Evolutionary conservation across 345 rosid species (phyloP).

Genomic region (Brassica napus): Da-Ae NC_063450.1:51949501-51950000

Average conservation of each 20-base stretch:
- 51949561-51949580: not conserved
- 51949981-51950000: constrained; percentile 6
- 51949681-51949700: not conserved
- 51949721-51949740: not conserved
- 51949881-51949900: not conserved
- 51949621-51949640: no score
- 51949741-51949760: not conserved
- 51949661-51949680: not conserved
- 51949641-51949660: not conserved
- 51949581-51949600: not conserved
- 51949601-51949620: not conserved
- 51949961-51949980: constrained; percentile 32
- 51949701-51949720: not conserved
- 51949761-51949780: not conserved
- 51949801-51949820: not conserved
- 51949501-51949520: constrained; percentile 10
- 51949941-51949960: constrained; percentile 23
- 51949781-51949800: not conserved
- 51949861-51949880: constrained; percentile 18
- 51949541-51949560: not conserved
- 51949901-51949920: constrained; percentile 30
- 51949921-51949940: constrained; percentile 30
- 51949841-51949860: not conserved
- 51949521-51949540: not conserved
- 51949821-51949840: not conserved